These are phyloP conservation scores for Pelargonium australe DNA, from an alignment of 441 rosid genomes.

Conservation along the genomic window DNA sequence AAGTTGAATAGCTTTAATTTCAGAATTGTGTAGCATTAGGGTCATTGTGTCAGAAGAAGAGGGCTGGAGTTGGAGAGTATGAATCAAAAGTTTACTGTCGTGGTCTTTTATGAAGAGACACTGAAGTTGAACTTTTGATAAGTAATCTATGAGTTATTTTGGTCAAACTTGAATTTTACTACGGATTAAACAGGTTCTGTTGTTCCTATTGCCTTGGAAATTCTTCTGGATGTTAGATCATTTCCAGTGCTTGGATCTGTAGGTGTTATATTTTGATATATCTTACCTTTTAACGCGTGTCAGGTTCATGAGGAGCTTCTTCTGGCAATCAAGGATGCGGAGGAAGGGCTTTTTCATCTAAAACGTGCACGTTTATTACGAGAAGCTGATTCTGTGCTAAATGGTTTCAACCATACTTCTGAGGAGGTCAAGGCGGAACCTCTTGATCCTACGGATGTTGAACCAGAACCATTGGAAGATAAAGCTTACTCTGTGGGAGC, in stretches of 20 bases:
- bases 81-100: neutral
- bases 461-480: conserved; percentile 45
- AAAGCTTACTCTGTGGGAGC: conserved; percentile 47
- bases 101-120: neutral
- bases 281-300: neutral
- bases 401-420: conserved; percentile 23
- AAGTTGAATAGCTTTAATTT: neutral
- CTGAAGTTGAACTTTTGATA: neutral
- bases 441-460: conserved; percentile 34
- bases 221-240: neutral
- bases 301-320: conserved; percentile 78
- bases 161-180: neutral
- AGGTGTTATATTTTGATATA: conserved; percentile 1
- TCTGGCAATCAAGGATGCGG: conserved; percentile 58
- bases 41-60: neutral
- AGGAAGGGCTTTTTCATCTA: conserved; percentile 74
- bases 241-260: conserved; percentile 3
- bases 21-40: neutral
- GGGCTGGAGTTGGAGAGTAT: neutral
- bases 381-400: conserved; percentile 50
- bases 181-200: neutral
- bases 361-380: conserved; percentile 69
- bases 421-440: conserved; percentile 46
- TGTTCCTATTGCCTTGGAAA: neutral
- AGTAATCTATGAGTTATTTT: neutral